Evolutionary conservation across 2,329 filamentous ascomycete species (phyloP), one percentile per base, ranked within the genome.

Genomic region (Amauroascus niger): DNA sequence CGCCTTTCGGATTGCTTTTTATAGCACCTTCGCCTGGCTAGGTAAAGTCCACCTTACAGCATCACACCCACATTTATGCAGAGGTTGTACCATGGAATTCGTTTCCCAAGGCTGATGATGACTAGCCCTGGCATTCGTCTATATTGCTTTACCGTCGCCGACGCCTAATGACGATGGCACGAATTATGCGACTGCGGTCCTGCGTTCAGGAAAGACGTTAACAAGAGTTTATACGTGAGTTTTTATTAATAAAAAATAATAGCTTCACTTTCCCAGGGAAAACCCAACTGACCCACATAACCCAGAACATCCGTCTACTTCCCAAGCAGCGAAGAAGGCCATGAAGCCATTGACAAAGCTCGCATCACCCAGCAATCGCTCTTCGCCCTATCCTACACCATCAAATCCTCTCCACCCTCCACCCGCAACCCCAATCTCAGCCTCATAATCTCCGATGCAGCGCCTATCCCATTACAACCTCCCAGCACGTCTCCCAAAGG

Each of bases 221-320:
- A 49, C 46, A n/a, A 39, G 46, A 11, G 22, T 49, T 26, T 49
- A 49, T 18, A 9, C 18, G 33, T 49, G 24, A 49, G 46, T 28
- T 13, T 37, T 13, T 4, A 6, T 26, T 7, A 32, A 33, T 3
- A 39, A 18, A 35, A 24, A 24, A 22, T 11, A 43, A 41, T 41
- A 35, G 32, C 35, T n/a, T 39, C 9, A 18, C 14, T 4, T 7
- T 4, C 13, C 14, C 26, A 30, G 26, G 9, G 26, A 30, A 30
- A 30, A 30, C 26, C 4, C 4, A 30, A 5, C 26, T 30, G 9
- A 30, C 26, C 26, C n/a, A n/a, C n/a, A 30, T 4, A 6, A 16
- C 35, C 35, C 9, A 48, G 45, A 48, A 48, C 28, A 6, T 16
- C 13, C 14, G 16, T 35, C n/a, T 48, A 48, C 8, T 48, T 48